Base-by-base conservation (phyloP, 1,139 yeast genomes). In the Diutina pseudorugosa region DNA sequence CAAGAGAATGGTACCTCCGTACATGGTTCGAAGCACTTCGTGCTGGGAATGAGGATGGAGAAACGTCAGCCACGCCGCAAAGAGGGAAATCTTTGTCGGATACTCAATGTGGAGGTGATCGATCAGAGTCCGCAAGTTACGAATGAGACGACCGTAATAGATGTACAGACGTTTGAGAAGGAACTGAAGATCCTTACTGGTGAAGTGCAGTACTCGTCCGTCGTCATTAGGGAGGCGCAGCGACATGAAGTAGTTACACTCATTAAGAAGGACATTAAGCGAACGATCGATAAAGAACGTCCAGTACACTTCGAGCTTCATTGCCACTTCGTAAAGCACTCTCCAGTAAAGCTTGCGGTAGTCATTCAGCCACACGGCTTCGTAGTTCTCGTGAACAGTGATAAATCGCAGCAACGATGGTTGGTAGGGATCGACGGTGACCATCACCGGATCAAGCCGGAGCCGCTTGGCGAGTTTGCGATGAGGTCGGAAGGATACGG, bases 21-120 rank as follows among this genome's bases (percentile, higher is more conserved):
- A 45, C 49, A 45, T 45, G 14, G 49, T 45, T 3, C 23, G n/a
- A 1, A 45, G n/a, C 11, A 33, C 16, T 2, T 25, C 40, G 16
- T 23, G 19, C 41, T 23, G 49, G 4, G 49, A 19, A 18, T 45
- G 49, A 1, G 49, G 36, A 9, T 45, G 20, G 3, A 45, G 23
- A 27, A 45, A 45, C 49, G 49, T 45, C 49, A 45, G 49, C 49
- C 49, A 45, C n/a, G 40, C 49, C 4, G 49, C 49, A 12, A n/a
- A 45, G 6, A 45, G 18, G 23, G 19, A n/a, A 41, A 45, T 45
- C 21, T 45, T 45, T 2, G 27, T 45, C 9, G 49, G 49, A 23
- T 45, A 45, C 40, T 45, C 49, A 25, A 45, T 45, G 27, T 45
- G 49, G 23, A 45, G 40, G 23, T n/a, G 18, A 16, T 45, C 49